These are phyloP conservation scores for Fennellomyces sp. DNA, from an alignment of 371 early-diverging fungal genomes.

Conservation along the genomic window DNA sequence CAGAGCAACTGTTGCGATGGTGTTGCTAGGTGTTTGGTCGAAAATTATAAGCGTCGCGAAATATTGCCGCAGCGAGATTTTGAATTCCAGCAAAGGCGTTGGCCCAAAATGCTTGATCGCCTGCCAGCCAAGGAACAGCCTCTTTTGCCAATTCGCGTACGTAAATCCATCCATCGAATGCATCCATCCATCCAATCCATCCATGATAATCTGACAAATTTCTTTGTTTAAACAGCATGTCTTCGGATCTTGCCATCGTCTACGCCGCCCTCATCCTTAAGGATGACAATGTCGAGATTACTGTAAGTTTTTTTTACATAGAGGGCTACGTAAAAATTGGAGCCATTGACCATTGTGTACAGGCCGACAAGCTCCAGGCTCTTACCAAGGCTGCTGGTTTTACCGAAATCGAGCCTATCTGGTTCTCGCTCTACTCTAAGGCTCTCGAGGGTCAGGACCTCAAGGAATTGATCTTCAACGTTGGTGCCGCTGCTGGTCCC, in stretches of 20 bases:
- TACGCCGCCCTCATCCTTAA: constrained; percentile 98
- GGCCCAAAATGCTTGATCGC: neutral
- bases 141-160: constrained; percentile 6
- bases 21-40: no score
- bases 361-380: constrained; percentile 95
- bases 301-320: constrained; percentile 65
- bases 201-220: constrained; percentile 1
- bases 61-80: no score
- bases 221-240: constrained; percentile 39
- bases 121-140: neutral
- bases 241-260: constrained; percentile 89
- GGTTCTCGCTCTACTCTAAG: constrained; percentile 97
- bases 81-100: no score
- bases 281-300: constrained; percentile 96
- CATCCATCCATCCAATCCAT: constrained; percentile 21
- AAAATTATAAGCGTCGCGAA: no score
- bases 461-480: constrained; percentile 88
- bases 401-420: constrained; percentile 93
- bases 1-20: no score
- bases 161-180: constrained; percentile 7
- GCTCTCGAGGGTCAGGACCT: constrained; percentile 95
- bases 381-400: constrained; percentile 90
- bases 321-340: neutral
- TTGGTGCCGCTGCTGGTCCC: constrained; percentile 84
- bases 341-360: constrained; percentile 15